Conservation (phyloP, 1,284 basidiomycete genomes). For the Polyporus tsugae region DNA sequence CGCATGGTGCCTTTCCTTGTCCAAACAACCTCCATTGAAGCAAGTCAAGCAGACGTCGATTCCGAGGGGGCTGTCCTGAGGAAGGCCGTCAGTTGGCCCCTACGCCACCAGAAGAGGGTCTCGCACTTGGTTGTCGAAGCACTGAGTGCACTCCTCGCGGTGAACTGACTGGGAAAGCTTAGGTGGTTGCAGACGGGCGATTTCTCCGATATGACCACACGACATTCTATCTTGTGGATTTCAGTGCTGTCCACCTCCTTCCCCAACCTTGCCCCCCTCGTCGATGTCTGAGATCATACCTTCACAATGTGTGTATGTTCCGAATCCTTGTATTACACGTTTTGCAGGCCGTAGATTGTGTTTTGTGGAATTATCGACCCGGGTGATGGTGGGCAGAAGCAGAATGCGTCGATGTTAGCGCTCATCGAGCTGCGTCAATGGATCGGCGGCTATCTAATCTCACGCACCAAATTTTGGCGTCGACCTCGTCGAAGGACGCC, state of each 20-base stretch:
- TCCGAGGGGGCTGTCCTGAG: slow-evolving; percentile 77
- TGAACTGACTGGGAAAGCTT: slow-evolving; percentile 68
- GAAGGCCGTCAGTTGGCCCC: slow-evolving; percentile 7
- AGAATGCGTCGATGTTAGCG: neutral
- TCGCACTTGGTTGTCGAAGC: slow-evolving; percentile 91
- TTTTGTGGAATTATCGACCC: neutral
- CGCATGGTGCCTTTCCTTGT: slow-evolving; percentile 72
- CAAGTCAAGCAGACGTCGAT: slow-evolving; percentile 92
- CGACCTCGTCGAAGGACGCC: no score
- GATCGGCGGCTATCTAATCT: slow-evolving; percentile 34
- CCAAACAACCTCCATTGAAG: slow-evolving; percentile 92
- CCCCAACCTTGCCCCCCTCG: neutral
- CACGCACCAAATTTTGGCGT: slow-evolving; percentile 23
- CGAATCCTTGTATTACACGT: neutral
- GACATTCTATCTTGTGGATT: slow-evolving; percentile 20
- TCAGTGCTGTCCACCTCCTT: slow-evolving; percentile 7
- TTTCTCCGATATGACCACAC: slow-evolving; percentile 46
- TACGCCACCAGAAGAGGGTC: slow-evolving; percentile 1
- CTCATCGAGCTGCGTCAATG: neutral
- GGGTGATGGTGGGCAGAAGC: neutral
- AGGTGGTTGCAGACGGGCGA: slow-evolving; percentile 50
- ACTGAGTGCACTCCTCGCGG: slow-evolving; percentile 93
- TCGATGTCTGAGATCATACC: slow-evolving; percentile 28
- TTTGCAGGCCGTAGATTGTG: neutral
- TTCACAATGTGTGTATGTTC: neutral